These are phyloP conservation scores for Agrocybe pediades DNA, from an alignment of 768 basidiomycete genomes.

Conservation along the genomic window DNA sequence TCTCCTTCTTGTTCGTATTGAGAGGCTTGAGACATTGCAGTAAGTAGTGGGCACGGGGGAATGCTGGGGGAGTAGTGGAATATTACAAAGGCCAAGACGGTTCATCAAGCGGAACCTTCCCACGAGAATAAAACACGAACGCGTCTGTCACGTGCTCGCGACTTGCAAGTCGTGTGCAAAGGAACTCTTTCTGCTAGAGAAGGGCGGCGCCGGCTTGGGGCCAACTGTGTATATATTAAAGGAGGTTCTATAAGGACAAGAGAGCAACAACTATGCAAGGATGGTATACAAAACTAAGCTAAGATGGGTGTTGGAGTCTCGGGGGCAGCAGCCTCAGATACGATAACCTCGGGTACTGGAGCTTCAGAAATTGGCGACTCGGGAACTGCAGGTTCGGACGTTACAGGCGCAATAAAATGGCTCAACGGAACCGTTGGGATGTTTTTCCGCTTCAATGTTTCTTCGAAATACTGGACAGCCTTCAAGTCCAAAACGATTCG, in stretches of 20 bases:
- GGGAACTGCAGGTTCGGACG: background rate
- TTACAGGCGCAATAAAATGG: slow-evolving; percentile 3
- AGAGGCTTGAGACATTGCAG: slow-evolving; percentile 57
- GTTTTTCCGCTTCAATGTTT: slow-evolving; percentile 51
- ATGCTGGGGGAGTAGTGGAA: background rate
- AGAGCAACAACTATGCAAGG: no score
- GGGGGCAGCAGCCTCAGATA: no score
- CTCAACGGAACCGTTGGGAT: slow-evolving; percentile 30
- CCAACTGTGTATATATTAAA: no score
- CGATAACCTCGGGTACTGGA: no score
- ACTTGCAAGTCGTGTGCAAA: slow-evolving; percentile 6
- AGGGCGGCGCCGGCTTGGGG: no score
- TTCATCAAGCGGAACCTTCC: slow-evolving; percentile 15
- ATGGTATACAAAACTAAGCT: no score
- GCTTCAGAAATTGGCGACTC: background rate
- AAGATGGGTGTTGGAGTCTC: no score
- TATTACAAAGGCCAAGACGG: background rate
- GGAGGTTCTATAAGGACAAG: no score
- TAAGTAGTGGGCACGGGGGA: background rate
- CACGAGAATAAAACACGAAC: slow-evolving; percentile 29
- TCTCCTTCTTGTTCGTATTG: slow-evolving; percentile 42
- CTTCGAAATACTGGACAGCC: slow-evolving; percentile 80
- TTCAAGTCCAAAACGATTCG: slow-evolving; percentile 79
- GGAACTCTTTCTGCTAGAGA: no score
- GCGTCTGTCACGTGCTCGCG: slow-evolving; percentile 32